phyloP scores from a whole-genome alignment of 1,284 basidiomycete genomes.

The Flammula alnicola region DNA sequence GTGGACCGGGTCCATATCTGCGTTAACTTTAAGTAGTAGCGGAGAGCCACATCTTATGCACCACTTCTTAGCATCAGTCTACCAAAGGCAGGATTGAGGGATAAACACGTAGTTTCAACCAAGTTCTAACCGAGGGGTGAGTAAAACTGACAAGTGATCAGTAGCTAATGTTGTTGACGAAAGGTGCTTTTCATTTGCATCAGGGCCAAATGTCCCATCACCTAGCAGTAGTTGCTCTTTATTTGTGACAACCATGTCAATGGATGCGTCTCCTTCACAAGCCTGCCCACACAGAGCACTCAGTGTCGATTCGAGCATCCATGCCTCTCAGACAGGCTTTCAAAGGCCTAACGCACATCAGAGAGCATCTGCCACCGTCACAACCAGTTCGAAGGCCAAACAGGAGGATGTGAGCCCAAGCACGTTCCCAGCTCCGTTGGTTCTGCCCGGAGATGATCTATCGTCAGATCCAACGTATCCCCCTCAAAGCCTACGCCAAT shows the following conservation, averaged over 20 bases:
- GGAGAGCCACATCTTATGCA: too few species aligned
- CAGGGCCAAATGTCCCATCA: too few species aligned
- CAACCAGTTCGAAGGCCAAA: constrained; percentile 17
- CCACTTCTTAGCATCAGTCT: too few species aligned
- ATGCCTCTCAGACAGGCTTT: constrained; percentile 24
- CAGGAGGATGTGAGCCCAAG: not conserved
- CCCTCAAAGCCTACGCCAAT: constrained; percentile 36
- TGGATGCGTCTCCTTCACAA: not conserved
- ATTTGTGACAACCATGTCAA: not conserved
- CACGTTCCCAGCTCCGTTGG: constrained; percentile 35
- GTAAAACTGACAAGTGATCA: too few species aligned
- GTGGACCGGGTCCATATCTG: too few species aligned
- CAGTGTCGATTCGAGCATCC: constrained; percentile 2
- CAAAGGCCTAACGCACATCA: constrained; percentile 21
- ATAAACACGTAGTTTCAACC: too few species aligned
- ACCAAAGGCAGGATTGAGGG: too few species aligned
- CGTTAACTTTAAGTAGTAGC: too few species aligned
- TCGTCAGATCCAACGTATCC: constrained; percentile 36
- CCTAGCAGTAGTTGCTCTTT: too few species aligned
- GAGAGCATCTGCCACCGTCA: constrained; percentile 24
- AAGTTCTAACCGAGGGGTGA: too few species aligned
- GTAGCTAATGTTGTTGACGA: too few species aligned
- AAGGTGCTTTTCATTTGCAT: too few species aligned
- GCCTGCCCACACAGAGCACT: constrained; percentile 7
- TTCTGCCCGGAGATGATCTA: constrained; percentile 39